Evolutionary conservation across 1,284 basidiomycete species (phyloP).

Genomic region (Filobasidium uniguttulatum): DNA sequence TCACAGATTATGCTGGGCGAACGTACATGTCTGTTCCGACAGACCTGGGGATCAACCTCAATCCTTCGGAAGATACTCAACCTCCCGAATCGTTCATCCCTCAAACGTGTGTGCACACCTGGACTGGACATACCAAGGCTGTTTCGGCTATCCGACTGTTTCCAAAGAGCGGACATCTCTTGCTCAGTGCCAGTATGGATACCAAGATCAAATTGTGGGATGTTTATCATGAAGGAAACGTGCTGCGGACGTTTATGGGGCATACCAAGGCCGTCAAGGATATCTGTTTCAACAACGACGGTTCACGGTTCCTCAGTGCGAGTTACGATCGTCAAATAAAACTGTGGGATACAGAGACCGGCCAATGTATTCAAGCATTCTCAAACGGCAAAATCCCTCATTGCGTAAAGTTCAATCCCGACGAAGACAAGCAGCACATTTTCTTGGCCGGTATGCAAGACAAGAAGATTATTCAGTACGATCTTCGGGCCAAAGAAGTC

Average conservation of each 20-base stretch:
- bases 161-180: conserved; percentile 79
- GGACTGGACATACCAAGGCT: conserved; percentile 91
- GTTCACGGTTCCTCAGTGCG: conserved; percentile 77
- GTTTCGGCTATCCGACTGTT: conserved; percentile 87
- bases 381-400: conserved; percentile 94
- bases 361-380: conserved; percentile 87
- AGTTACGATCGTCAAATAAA: conserved; percentile 95
- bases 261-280: conserved; percentile 96
- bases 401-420: conserved; percentile 87
- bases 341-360: conserved; percentile 98
- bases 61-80: conserved; percentile 54
- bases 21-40: conserved; percentile 93
- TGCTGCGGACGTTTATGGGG: conserved; percentile 91
- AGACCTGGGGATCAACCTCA: conserved; percentile 49
- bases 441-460: conserved; percentile 98
- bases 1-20: conserved; percentile 93
- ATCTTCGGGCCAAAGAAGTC: conserved; percentile 82
- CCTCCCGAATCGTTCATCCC: conserved; percentile 87
- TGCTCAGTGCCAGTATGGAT: conserved; percentile 93
- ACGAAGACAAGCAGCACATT: conserved; percentile 86
- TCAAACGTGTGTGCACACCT: conserved; percentile 90
- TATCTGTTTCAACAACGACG: conserved; percentile 85
- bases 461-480: conserved; percentile 97
- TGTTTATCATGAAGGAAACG: conserved; percentile 91
- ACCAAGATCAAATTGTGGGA: conserved; percentile 99